Evolutionary conservation across 2,329 filamentous ascomycete species (phyloP).

Genomic region (Exophiala spinifera): DNA sequence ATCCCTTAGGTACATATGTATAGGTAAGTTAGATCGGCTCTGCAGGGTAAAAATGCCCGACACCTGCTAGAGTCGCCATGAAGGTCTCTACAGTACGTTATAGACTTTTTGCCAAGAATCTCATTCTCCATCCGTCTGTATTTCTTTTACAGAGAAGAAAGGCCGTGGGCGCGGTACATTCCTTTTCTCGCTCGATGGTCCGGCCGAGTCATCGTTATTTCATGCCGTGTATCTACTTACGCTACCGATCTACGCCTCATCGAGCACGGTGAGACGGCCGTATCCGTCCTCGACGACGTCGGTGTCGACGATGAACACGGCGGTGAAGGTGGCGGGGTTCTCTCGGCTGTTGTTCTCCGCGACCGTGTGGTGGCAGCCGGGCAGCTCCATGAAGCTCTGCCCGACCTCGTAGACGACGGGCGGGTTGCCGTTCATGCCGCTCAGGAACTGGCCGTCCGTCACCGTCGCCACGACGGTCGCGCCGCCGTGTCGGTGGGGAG

Average conservation of each 20-base stretch:
- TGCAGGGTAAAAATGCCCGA: too few relatives aligned
- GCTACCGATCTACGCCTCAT: neutral
- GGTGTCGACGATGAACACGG: constrained; percentile 5
- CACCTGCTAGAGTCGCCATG: too few relatives aligned
- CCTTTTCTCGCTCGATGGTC: too few relatives aligned
- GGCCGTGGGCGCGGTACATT: too few relatives aligned
- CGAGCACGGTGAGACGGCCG: neutral
- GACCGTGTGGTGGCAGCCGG: constrained; percentile 14
- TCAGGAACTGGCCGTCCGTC: constrained; percentile 40
- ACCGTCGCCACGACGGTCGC: constrained; percentile 43
- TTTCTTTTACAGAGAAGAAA: too few relatives aligned
- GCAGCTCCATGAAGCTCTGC: constrained; percentile 12
- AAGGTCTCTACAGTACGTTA: too few relatives aligned
- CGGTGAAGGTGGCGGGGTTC: neutral
- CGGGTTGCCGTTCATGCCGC: constrained; percentile 43
- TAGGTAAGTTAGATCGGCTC: too few relatives aligned
- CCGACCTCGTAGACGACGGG: constrained; percentile 6
- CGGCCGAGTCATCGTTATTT: too few relatives aligned
- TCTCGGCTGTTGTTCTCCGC: constrained; percentile 9
- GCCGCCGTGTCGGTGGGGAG: constrained; percentile 48
- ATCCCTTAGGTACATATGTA: too few relatives aligned
- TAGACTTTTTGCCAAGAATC: too few relatives aligned
- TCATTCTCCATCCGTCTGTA: too few relatives aligned
- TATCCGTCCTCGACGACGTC: constrained; percentile 1
- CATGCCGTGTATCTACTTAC: too few relatives aligned